These are phyloP conservation scores for Fraxinus pennsylvanica DNA, from an alignment of 257 asterid genomes.

Conservation along the genomic window DNA sequence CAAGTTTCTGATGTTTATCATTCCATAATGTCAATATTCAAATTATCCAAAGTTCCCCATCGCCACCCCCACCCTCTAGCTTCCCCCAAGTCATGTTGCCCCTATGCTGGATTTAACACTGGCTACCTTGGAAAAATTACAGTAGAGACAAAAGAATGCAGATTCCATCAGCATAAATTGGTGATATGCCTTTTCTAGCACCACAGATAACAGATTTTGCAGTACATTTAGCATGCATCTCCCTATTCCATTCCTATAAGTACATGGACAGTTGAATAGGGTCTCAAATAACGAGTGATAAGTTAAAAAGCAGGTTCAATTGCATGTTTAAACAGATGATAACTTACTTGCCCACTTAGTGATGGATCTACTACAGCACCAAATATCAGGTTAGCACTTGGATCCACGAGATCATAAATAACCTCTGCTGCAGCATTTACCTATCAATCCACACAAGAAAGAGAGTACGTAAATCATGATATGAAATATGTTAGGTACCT, in stretches of 20 bases:
- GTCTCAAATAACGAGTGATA: not conserved
- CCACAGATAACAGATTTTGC: not conserved
- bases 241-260: not conserved
- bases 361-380: slow-evolving; percentile 94
- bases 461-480: not conserved
- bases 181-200: not conserved
- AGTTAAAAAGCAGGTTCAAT: not conserved
- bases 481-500: not conserved
- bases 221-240: not conserved
- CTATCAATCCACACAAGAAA: slow-evolving; percentile 28
- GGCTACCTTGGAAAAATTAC: not conserved
- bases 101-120: not conserved
- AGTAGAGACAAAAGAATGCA: not conserved
- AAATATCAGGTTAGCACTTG: slow-evolving; percentile 88
- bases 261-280: not conserved
- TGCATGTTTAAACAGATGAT: not conserved
- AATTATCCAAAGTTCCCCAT: not conserved
- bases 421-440: slow-evolving; percentile 97
- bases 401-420: slow-evolving; percentile 92
- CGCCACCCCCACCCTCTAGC: not conserved
- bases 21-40: not conserved
- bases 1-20: not conserved
- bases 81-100: not conserved
- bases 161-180: not conserved
- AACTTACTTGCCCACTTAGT: slow-evolving; percentile 84